Conservation (phyloP, 1,284 basidiomycete genomes). For the Ceratobasidium sp. region DNA sequence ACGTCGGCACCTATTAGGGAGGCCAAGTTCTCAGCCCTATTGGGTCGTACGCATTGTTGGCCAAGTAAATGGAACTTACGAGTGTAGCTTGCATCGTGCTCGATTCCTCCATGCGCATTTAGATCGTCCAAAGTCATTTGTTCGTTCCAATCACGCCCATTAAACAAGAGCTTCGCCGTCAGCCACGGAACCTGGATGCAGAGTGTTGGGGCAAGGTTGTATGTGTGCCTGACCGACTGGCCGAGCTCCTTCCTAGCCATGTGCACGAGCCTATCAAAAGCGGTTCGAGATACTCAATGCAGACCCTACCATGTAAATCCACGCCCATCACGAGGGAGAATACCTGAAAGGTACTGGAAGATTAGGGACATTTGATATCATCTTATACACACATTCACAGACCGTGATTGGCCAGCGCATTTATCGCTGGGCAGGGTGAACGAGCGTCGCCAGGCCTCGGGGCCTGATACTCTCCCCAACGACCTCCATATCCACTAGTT, state of each 20-base stretch:
- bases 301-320: conserved; percentile 37
- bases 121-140: conserved; percentile 45
- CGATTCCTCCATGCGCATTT: conserved; percentile 46
- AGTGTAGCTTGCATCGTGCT: conserved; percentile 47
- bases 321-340: conserved; percentile 46
- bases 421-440: conserved; percentile 46
- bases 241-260: conserved; percentile 44
- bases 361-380: too few species aligned
- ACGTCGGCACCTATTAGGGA: conserved; percentile 23
- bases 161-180: conserved; percentile 42
- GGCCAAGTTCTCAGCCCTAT: too few species aligned
- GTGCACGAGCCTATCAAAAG: neutral
- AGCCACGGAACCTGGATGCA: conserved; percentile 45
- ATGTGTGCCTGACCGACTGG: conserved; percentile 35
- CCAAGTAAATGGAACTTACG: neutral
- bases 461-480: conserved; percentile 43
- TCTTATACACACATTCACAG: too few species aligned
- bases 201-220: conserved; percentile 48
- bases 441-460: conserved; percentile 37
- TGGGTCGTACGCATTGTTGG: too few species aligned
- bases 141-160: conserved; percentile 37
- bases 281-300: neutral
- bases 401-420: conserved; percentile 48
- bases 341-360: conserved; percentile 9
- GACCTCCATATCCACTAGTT: conserved; percentile 31